Percentiles rank a stretch among this genome's conserved stretches.
Conservation (phyloP, 2,329 filamentous ascomycete genomes). For the Fusarium subtropicale region DNA sequence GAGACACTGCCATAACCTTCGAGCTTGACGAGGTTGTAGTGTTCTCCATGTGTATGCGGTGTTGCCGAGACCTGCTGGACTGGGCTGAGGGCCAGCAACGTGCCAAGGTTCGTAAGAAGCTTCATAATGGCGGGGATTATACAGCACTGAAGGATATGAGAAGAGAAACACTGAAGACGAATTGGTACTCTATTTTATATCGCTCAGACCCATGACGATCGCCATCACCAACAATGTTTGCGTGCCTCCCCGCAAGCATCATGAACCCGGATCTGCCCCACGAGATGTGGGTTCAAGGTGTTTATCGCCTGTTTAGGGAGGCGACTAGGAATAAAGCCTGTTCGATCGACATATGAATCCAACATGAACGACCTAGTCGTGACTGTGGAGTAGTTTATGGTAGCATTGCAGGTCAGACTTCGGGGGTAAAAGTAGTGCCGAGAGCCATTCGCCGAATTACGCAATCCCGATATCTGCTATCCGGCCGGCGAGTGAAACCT, state of each 20-base stretch:
- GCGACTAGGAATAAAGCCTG: background rate
- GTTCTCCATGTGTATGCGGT: background rate
- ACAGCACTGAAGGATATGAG: rapidly evolving
- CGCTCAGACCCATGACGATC: background rate
- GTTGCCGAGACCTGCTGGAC: slow-evolving; percentile 5
- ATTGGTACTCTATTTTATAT: background rate
- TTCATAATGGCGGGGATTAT: slow-evolving; percentile 37
- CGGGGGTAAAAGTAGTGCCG: slow-evolving; percentile 19
- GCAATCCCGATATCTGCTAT: background rate
- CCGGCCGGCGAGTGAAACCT: background rate
- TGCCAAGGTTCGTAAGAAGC: slow-evolving; percentile 20
- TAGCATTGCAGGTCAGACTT: slow-evolving; percentile 7
- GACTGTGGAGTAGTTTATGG: slow-evolving; percentile 10
- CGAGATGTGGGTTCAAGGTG: background rate
- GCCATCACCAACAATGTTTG: background rate
- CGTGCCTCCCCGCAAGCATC: background rate
- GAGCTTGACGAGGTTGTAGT: slow-evolving; percentile 29
- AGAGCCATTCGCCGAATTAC: background rate
- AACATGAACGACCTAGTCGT: background rate
- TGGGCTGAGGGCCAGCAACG: slow-evolving; percentile 29
- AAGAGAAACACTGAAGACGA: rapidly evolving
- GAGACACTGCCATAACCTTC: slow-evolving; percentile 39
- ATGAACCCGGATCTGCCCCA: background rate
- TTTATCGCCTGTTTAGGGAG: background rate
- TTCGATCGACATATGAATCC: slow-evolving; percentile 2